phyloP scores from a whole-genome alignment of 176 grass and related monocot genomes.

The Thinopyrum elongatum region DNA sequence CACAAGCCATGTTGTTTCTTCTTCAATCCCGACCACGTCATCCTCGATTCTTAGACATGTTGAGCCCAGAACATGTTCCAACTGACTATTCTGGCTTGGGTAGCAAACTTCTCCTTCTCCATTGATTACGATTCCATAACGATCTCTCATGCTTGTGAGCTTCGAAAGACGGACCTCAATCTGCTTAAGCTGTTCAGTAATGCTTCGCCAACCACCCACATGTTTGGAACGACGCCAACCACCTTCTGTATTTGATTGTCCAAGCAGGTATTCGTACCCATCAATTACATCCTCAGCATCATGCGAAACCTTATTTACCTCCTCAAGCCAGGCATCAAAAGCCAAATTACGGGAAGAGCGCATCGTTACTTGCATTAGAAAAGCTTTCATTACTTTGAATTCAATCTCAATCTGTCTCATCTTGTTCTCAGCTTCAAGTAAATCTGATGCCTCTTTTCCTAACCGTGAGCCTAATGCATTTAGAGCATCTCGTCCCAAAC shows the following conservation, averaged over 20 bases:
- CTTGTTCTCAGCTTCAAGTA: background rate
- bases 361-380: background rate
- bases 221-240: background rate
- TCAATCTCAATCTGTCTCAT: conserved; percentile 2
- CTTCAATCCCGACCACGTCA: background rate
- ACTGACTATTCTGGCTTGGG: background rate
- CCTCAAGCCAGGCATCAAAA: background rate
- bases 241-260: background rate
- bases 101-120: background rate
- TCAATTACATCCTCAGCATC: background rate
- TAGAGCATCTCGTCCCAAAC: background rate
- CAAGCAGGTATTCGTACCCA: background rate
- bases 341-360: background rate
- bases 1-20: background rate
- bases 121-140: background rate
- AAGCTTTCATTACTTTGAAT: background rate
- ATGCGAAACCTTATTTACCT: background rate
- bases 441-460: background rate
- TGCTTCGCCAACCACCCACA: background rate
- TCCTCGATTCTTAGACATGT: background rate
- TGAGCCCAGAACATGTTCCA: background rate
- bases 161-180: background rate
- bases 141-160: background rate
- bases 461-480: background rate
- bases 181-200: background rate